These are phyloP conservation scores for Aspergillus mulundensis DNA, from an alignment of 495 filamentous ascomycete genomes.

Conservation along the genomic window DNA sequence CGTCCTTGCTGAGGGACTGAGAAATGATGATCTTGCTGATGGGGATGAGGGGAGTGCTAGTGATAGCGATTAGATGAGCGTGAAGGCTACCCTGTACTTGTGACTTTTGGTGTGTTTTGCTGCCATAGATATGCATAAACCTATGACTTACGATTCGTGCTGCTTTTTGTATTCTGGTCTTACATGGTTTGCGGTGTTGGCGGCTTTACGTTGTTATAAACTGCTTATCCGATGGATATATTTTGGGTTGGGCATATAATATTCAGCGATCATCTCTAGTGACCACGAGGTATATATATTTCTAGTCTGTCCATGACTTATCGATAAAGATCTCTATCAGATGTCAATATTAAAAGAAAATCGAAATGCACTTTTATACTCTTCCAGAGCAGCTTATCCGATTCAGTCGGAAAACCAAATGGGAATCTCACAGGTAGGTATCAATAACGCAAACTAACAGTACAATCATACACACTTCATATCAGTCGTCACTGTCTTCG, in stretches of 20 bases:
- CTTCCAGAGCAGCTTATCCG: background rate
- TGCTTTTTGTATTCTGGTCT: background rate
- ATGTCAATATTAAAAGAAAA: too few species aligned
- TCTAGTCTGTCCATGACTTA: too few species aligned
- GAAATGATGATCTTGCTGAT: conserved; percentile 24
- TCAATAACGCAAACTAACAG: conserved; percentile 2
- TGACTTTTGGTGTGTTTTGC: background rate
- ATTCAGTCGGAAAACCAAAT: background rate
- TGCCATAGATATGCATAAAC: conserved; percentile 7
- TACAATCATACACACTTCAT: background rate
- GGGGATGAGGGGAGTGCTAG: conserved; percentile 37
- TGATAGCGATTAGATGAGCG: conserved; percentile 36
- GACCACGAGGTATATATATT: too few species aligned
- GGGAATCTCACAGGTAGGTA: background rate
- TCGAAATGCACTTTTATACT: background rate
- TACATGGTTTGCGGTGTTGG: background rate
- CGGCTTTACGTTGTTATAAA: background rate
- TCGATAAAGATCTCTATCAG: too few species aligned
- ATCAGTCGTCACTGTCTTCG: conserved; percentile 27
- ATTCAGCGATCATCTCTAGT: too few species aligned
- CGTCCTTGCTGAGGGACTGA: conserved; percentile 44
- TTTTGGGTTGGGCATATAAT: too few species aligned
- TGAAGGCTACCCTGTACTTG: background rate
- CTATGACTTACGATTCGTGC: conserved; percentile 16
- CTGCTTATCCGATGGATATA: too few species aligned